Evolutionary conservation across 2,329 filamentous ascomycete species (phyloP), one percentile per base, ranked within the genome.

Genomic region (Diaporthe caulivora): DNA sequence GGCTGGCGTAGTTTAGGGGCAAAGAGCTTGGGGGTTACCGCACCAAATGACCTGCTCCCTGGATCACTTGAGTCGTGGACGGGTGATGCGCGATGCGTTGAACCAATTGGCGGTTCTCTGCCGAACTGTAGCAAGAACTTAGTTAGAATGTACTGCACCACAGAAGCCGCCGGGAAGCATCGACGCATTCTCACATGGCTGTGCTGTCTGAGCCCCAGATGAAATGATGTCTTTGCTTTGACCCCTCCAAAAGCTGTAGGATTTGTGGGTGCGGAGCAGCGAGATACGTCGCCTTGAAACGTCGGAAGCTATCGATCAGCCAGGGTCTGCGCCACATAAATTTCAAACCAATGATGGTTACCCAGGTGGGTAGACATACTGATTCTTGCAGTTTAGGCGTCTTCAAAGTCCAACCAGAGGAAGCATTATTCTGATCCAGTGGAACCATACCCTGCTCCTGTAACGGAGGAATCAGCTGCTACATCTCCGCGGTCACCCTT

Each of bases 331-430:
- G 4, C 24, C 31, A 57, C 54, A 11, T 26, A 3, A 13, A 37
- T 37, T n/a, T 9, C 18, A 9, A 11, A 24, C 3, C 15, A 1
- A 13, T 4, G 10, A 11, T 6, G 1, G 7, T 62, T n/a, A n/a
- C n/a, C n/a, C n/a, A n/a, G n/a, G n/a, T n/a, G n/a, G n/a, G n/a
- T 11, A 21, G 0, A 47, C 72, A 18, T 70, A 72, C 72, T 26
- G 72, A 54, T n/a, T 74, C 72, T 17, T 74, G 72, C 17, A 72
- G 53, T 26, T 74, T 74, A 0, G 72, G 69, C 4, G 69, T 74
- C 31, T 72, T 72, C 15, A 64, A 18, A 3, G 57, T 47, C 57
- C 69, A 62, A 21, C 3, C 8, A 18, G 69, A 42, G 11, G 42
- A 11, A 1, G 31, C n/a, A 51, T 55, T 4, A 17, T 37, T 18